phyloP scores from a whole-genome alignment of 176 grass and related monocot species.

The Phragmites australis region DNA sequence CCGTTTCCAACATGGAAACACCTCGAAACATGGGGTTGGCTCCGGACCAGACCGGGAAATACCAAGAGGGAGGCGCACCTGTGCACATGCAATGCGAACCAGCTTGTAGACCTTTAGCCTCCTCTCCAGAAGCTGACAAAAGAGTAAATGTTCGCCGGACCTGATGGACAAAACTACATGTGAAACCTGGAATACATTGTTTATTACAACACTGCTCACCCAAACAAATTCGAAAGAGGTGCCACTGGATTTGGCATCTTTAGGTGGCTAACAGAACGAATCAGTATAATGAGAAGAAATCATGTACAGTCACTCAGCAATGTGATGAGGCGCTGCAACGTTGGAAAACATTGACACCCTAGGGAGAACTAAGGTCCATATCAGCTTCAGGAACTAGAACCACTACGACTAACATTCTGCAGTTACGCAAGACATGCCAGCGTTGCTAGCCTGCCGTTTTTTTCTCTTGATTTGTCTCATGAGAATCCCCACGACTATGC shows the following conservation, averaged over 20 bases:
- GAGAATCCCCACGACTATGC: background rate
- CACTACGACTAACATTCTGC: constrained; percentile 8
- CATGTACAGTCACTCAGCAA: constrained; percentile 38
- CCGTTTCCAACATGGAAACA: background rate
- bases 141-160: background rate
- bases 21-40: background rate
- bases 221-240: constrained; percentile 19
- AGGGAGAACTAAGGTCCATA: background rate
- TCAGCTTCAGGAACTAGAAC: constrained; percentile 6
- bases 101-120: background rate
- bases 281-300: constrained; percentile 23
- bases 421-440: background rate
- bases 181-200: background rate
- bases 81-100: background rate
- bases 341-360: background rate
- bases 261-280: constrained; percentile 21
- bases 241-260: constrained; percentile 14
- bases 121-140: background rate
- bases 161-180: background rate
- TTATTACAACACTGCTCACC: constrained; percentile 25
- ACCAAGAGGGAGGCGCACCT: background rate
- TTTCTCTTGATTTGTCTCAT: constrained; percentile 6
- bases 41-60: background rate
- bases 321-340: background rate
- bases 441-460: constrained; percentile 23